Conservation (phyloP, 2,329 filamentous ascomycete species). For the Aspergillus flavus region DNA sequence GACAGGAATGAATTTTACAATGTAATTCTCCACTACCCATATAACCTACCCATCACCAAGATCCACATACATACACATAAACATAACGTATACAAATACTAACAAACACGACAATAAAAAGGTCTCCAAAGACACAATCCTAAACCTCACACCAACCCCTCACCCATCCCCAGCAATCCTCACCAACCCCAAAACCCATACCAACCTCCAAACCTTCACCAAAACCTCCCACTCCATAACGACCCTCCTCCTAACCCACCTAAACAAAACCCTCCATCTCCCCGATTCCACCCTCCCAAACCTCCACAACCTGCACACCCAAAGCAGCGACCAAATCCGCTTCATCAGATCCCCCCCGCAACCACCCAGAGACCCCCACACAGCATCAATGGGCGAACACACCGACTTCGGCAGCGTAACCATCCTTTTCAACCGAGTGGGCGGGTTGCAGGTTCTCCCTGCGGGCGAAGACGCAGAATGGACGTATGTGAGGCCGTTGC, state of each 20-base stretch:
- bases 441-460: slow-evolving; percentile 57
- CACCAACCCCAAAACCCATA: slow-evolving; percentile 30
- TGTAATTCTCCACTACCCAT: slow-evolving; percentile 32
- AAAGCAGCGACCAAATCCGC: slow-evolving; percentile 58
- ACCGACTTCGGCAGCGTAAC: slow-evolving; percentile 62
- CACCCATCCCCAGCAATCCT: slow-evolving; percentile 50
- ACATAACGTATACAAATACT: no score
- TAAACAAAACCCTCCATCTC: slow-evolving; percentile 51
- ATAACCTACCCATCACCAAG: not conserved
- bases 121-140: slow-evolving; percentile 57
- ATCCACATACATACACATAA: no score
- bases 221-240: slow-evolving; percentile 49
- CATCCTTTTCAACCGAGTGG: slow-evolving; percentile 59
- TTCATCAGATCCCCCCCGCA: slow-evolving; percentile 56
- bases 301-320: slow-evolving; percentile 48
- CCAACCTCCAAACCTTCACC: slow-evolving; percentile 49
- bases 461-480: slow-evolving; percentile 48
- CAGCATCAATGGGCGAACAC: slow-evolving; percentile 53
- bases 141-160: slow-evolving; percentile 38
- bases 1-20: slow-evolving; percentile 61
- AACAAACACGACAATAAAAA: slow-evolving; percentile 10
- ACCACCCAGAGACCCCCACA: slow-evolving; percentile 43
- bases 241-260: slow-evolving; percentile 45
- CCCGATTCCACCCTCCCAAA: slow-evolving; percentile 44
- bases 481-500: slow-evolving; percentile 56